Evolutionary conservation across 78 protist species (phyloP), one percentile per base, ranked within the genome.

Genomic region (Dictyostelium firmibasis): DNA sequence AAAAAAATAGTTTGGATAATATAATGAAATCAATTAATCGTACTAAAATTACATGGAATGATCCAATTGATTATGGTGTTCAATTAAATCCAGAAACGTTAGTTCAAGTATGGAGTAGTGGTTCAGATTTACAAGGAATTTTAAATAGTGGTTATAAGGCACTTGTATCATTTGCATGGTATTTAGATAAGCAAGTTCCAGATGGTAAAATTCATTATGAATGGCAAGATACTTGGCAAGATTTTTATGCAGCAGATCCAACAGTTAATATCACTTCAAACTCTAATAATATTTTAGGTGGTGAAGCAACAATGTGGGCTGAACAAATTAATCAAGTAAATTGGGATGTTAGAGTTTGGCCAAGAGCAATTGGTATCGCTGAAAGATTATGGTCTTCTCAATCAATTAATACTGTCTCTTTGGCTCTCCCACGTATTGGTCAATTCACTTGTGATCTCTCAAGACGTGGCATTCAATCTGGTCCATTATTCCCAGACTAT

Each of bases 181-280:
- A 87, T 38, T 44, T 87, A 2, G 93, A 87, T 35, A 87, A 87
- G 29, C 93, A 87, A 41, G 62, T 53, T 8, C 93, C 93, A 53
- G 57, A 50, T n/a, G 78, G 78, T 18, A 62, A 77, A 25, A 78
- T 62, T 78, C 93, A 87, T 33, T 84, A 91, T 29, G 95, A 84
- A 69, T 91, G 95, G 95, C 84, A 91, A 77, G 95, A 84, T 69
- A 91, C 95, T 60, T 91, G 95, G 95, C 95, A 91, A 81, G 95
- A 91, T 69, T 87, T 87, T 57, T 87, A 87, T 41, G 31, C 25
- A 35, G 84, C 84, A 2, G 93, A 87, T 29, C 93, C 93, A 87
- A 16, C 44, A 8, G 29, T 35, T 41, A 29, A 29, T 41, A 38
- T 87, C 5, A 13, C 77, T 2, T 13, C 57, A 1, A 31, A 50